A percentile compares a stretch with the other conserved stretches of the same genome.
Evolutionary conservation across 176 grass and related monocot species (phyloP).

Genomic region (Leersia perrieri): DNA sequence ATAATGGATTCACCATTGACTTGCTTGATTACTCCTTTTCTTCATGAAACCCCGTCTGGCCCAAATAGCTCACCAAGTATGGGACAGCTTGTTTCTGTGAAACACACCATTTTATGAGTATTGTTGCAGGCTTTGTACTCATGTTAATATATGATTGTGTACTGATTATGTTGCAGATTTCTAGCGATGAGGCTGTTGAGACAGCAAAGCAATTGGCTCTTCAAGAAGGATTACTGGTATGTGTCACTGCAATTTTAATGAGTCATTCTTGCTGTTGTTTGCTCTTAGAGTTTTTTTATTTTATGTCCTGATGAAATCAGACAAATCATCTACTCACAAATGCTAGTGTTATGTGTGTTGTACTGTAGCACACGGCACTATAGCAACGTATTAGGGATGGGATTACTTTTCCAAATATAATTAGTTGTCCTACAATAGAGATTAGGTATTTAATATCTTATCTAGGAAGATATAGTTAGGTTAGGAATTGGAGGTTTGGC

Average conservation of each 20-base stretch:
- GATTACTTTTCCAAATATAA: too few relatives aligned
- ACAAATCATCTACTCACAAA: neutral
- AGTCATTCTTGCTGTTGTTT: neutral
- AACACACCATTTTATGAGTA: neutral
- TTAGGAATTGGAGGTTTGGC: too few relatives aligned
- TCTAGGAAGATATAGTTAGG: too few relatives aligned
- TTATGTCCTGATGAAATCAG: neutral
- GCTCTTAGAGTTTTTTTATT: neutral
- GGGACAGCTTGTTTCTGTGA: neutral
- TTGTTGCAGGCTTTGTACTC: neutral
- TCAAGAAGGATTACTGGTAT: conserved; percentile 94
- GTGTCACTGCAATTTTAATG: neutral
- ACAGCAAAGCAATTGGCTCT: conserved; percentile 94
- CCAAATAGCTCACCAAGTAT: neutral
- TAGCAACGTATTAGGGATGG: too few relatives aligned
- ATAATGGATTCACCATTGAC: neutral
- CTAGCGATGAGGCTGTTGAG: conserved; percentile 89
- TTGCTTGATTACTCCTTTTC: neutral
- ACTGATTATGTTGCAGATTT: conserved; percentile 54
- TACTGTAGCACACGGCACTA: too few relatives aligned
- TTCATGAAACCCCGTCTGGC: neutral
- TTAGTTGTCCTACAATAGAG: too few relatives aligned
- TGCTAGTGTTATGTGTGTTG: too few relatives aligned
- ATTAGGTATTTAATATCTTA: too few relatives aligned
- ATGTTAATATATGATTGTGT: conserved; percentile 8